phyloP scores from a whole-genome alignment of 805 yeast species.

The Pichia exigua region DNA sequence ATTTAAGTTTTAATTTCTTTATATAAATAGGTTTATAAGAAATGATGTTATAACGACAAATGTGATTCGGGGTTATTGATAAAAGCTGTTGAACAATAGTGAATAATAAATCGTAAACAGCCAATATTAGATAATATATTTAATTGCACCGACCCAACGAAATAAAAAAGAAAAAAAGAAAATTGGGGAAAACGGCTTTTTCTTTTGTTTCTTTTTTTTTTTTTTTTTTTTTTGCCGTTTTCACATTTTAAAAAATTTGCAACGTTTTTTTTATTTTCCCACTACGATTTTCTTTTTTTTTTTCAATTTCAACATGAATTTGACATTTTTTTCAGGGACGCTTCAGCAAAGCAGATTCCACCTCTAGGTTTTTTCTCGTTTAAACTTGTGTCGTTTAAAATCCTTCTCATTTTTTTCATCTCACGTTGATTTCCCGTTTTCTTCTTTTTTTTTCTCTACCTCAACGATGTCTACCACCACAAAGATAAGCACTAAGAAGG shows the following conservation, averaged over 20 bases:
- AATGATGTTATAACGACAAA: no score
- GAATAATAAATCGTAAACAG: no score
- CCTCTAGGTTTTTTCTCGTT: no score
- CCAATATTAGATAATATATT: no score
- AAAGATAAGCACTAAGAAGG: constrained; percentile 1
- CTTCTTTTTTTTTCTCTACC: background rate
- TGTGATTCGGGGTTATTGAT: no score
- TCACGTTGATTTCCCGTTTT: background rate
- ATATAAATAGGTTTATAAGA: no score
- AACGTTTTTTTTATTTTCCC: background rate
- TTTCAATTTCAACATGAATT: constrained; percentile 11
- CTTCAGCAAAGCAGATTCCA: no score
- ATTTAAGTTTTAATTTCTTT: background rate
- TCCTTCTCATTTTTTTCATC: background rate
- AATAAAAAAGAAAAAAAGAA: no score
- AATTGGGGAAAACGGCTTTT: no score
- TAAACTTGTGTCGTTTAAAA: no score
- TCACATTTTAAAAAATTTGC: background rate
- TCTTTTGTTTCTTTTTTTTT: background rate
- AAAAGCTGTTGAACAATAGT: no score
- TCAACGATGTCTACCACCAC: background rate
- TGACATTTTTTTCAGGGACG: constrained; percentile 17
- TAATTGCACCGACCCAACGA: no score
- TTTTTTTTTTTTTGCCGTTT: background rate
- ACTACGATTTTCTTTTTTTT: background rate